Base-by-base conservation (phyloP, 129 eudicot genomes). In the Flaveria sonorensis region DNA sequence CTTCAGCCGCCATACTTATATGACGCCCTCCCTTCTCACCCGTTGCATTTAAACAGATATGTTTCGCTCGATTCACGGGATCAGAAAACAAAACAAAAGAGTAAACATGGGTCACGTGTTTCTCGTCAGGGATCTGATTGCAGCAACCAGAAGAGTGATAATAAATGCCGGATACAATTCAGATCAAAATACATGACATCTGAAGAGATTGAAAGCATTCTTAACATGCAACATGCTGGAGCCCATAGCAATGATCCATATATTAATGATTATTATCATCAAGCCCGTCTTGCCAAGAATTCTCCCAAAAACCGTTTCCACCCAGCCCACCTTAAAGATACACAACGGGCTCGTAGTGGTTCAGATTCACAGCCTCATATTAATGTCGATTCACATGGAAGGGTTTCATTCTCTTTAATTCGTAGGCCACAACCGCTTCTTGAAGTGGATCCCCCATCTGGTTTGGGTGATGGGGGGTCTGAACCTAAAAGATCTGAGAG, bases 401-500 rank as follows among this genome's bases (percentile, higher is more conserved):
- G 91, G 84, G 79, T 89, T 68, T 87, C 95, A 5, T 86, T 92
- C 70, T 85, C 96, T 48, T 85, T 95, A 2, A 81, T 95, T 23
- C 97, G 97, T 45, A 89, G 95, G 85, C 97, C 97, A 2, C 86
- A 79, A 7, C 89, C 97, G 19, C 96, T 95, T 66, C 89, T 95
- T 64, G 92, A 89, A 71, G 79, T 83, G 52, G 96, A 89, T 53
- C 81, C 86, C 57, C 87, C 93, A 23, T 82, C 87, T 24, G 91
- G 89, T 57, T 85, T 80, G n/a, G 92, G 91, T 53, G 97, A 89
- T 68, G 81, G 79, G 7, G 81, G 76, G 81, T 78, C 90, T 7
- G 96, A 87, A 48, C 77, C 71, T n/a, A 89, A 87, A 76, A 26
- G 74, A 69, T 84, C 88, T 9, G 97, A 89, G 51, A 95, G 80